Evolutionary conservation across 208 protist genomes (phyloP), one percentile per base, ranked within the genome.

Genomic region (Trypanosoma avium): DNA sequence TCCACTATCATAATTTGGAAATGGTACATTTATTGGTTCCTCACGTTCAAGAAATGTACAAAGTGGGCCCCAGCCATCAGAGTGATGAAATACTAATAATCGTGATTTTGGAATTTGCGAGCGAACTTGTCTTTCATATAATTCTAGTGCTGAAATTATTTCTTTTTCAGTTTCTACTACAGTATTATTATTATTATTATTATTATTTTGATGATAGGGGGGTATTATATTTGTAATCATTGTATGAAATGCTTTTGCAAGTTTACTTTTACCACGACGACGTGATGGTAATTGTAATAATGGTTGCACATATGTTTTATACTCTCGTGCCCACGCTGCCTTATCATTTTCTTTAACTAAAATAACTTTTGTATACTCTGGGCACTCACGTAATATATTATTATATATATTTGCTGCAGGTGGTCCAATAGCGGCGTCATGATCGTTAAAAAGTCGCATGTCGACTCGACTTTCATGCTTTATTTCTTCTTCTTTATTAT

Each of bases 341-440:
- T 93, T 93, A 42, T 90, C 74, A 10, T 47, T 24, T 67, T 90
- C 79, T 67, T 83, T 79, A 1, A 90, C 83, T 1, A 93, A 67
- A 10, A 93, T 75, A 0, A 93, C 81, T 68, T 93, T 93, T 22
- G 86, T 93, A 68, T 85, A 93, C 21, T 53, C 33, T 26, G 86
- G 83, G 26, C 81, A 87, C 30, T 81, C 73, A 3, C 67, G 52
- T 33, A 93, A 62, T 36, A 93, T 73, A n/a, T 58, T 32, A 42
- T 81, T 73, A 67, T 90, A 88, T 45, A 82, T 29, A 47, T 82
- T 66, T 26, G 77, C 56, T 6, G 70, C 75, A 0, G 82, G 86
- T 8, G 83, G 86, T 10, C 86, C 82, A 7, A 88, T 74, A 26
- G 88, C 63, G 27, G 61, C 45, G 46, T 93, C 86, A 53, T 82